Evolutionary conservation across 768 basidiomycete species (phyloP), one percentile per base, ranked within the genome.

Genomic region (Botryobasidium botryosum): DNA sequence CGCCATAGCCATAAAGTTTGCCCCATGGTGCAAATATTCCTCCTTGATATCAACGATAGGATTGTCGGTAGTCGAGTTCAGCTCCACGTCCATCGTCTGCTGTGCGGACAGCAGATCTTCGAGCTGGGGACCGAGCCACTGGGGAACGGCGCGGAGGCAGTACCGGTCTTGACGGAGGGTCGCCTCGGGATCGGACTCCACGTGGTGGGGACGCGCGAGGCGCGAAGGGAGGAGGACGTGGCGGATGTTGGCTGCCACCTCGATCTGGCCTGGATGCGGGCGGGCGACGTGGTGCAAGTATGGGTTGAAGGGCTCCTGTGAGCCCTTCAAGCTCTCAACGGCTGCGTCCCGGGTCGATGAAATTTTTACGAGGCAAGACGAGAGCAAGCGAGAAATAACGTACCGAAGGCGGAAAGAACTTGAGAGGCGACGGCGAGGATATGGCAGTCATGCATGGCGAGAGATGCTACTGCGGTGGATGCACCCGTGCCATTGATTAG

Each of bases 21-120:
- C 54, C 17, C 49, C 36, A 24, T 38, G 37, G 18, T 51, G 41
- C 5, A 52, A 36, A 12, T 26, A 25, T 10, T 29, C 24, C 15
- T 43, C 48, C 26, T 52, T 37, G 39, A 52, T 51, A 46, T 58
- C 57, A 41, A 59, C 46, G n/a, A 59, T 51, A 12, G 57, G 58
- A 51, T 60, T 60, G 46, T 60, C 58, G 7, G 58, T 60, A 25
- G 58, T 60, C 15, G 55, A 48, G 40, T 58, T 57, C 45, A 55
- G 39, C 51, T 60, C 58, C 20, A 46, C 43, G 39, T 49, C 41
- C n/a, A 60, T 40, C 5, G 50, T 47, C 18, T 39, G 35, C 37
- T 48, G 44, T 8, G 57, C 53, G 29, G 50, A 37, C 10, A 53
- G 29, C 27, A 57, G 40, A 37, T 54, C 52, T n/a, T 51, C 51